Base-by-base conservation (phyloP, 2,329 filamentous ascomycete genomes). In the Penicillium polonicum region DNA sequence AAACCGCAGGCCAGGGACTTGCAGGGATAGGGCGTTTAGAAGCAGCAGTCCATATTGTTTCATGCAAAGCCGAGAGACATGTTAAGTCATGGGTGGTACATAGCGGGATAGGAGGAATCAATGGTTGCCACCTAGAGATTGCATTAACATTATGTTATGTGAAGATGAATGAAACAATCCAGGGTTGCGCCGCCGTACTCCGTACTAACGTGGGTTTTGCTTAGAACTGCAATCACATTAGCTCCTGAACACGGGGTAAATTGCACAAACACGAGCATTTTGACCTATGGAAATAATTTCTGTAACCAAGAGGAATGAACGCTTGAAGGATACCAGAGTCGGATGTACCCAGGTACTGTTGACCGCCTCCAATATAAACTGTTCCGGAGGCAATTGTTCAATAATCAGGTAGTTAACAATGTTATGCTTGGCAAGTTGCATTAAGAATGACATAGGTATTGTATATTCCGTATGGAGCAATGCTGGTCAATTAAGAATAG, bases 1-100 rank as follows among this genome's bases (percentile, higher is more conserved):
- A 53, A 13, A 35, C 21, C 42, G 49, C 42, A 53, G 19, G 15
- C 54, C 33, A 29, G 42, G 55, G 55, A 53, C 21, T 29, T 48
- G 49, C 48, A 35, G 21, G 41, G 54, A 15, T 41, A 13, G 3
- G 21, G 17, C 36, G 29, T n/a, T 50, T 27, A 38, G 5, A 25
- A 38, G 21, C n/a, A 5, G 7, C 1, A 13, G n/a, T 23, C 12
- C 10, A 4, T 17, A 55, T 55, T 43, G 44, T 36, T 7, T 13
- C 27, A 43, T 4, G 29, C 3, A 10, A 27, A 42, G 15, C 9
- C 2, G 5, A 21, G 13, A 35, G 27, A 38, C 15, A 17, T 19
- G n/a, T 44, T 25, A 42, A 45, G 33, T 56, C 23, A 23, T 23
- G 23, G 23, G 23, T 4, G 23, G 23, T 23, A 23, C 23, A 23